These are phyloP conservation scores for Bacidia rubella DNA, from an alignment of 495 filamentous ascomycete genomes.

Conservation along the genomic window DNA sequence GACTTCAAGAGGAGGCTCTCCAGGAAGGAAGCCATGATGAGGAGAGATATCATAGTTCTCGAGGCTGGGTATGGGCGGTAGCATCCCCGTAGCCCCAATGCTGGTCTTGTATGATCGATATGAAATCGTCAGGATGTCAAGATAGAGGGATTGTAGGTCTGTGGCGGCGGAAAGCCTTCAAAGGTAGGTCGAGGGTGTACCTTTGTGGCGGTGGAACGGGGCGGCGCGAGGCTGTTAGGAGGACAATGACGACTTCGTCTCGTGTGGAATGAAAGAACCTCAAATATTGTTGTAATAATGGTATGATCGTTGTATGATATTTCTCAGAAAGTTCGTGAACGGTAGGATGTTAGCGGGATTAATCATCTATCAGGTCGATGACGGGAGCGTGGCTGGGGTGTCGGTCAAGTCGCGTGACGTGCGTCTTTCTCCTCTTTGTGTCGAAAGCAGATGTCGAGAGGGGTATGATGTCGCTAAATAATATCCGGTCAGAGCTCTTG, in stretches of 20 bases:
- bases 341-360: background rate
- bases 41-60: conserved; percentile 81
- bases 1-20: conserved; percentile 60
- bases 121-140: background rate
- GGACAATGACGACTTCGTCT: too few relatives aligned
- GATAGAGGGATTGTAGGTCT: background rate
- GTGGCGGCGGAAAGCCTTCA: background rate
- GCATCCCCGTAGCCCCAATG: conserved; percentile 38
- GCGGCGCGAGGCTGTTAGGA: background rate
- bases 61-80: conserved; percentile 64
- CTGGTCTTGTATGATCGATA: background rate
- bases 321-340: too few relatives aligned
- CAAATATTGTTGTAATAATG: too few relatives aligned
- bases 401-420: too few relatives aligned
- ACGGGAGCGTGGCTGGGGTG: background rate
- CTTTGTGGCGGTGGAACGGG: background rate
- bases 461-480: too few relatives aligned
- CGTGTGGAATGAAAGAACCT: too few relatives aligned
- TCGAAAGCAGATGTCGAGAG: too few relatives aligned
- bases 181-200: too few relatives aligned
- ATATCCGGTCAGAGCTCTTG: too few relatives aligned
- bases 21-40: conserved; percentile 76
- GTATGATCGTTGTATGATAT: too few relatives aligned
- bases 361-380: background rate
- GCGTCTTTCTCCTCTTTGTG: too few relatives aligned